Evolutionary conservation across 345 rosid genomes (phyloP).

Genomic region (Lepidium didymum): DNA sequence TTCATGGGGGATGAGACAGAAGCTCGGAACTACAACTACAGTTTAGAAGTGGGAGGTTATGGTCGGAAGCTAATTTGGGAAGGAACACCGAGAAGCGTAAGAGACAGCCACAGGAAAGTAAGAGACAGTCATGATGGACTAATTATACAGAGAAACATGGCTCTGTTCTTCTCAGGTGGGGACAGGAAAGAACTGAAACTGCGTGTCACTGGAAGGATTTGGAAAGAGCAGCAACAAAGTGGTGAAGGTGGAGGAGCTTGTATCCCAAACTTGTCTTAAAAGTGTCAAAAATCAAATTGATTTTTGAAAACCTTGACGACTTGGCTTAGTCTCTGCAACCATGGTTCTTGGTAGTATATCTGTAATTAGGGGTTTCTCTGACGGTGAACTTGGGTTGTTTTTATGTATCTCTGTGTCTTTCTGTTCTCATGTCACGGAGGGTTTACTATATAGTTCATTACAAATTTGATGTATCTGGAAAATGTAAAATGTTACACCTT

Average conservation of each 20-base stretch:
- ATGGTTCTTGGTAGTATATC: conserved; percentile 7
- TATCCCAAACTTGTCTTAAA: conserved; percentile 71
- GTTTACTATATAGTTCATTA: conserved; percentile 2
- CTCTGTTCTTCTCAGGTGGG: conserved; percentile 93
- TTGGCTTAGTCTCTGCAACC: conserved; percentile 10
- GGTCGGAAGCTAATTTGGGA: conserved; percentile 90
- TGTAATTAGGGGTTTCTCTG: conserved; percentile 24
- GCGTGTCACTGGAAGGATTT: conserved; percentile 82
- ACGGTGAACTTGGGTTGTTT: conserved; percentile 11
- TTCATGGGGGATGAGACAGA: conserved; percentile 93
- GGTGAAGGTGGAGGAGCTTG: conserved; percentile 80
- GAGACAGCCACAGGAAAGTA: conserved; percentile 92
- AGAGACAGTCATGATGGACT: conserved; percentile 94
- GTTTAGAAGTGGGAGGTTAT: conserved; percentile 92
- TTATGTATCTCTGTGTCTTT: not conserved
- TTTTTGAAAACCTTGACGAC: not conserved
- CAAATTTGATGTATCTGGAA: conserved; percentile 4
- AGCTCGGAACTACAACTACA: conserved; percentile 80
- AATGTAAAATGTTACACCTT: conserved; percentile 15
- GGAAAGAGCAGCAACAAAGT: conserved; percentile 90
- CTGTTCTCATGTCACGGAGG: conserved; percentile 9
- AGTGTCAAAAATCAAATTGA: not conserved
- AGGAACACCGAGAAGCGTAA: conserved; percentile 80
- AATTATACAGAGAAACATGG: conserved; percentile 85
- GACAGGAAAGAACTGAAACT: conserved; percentile 92